Conservation (phyloP, 106 monocot species). For the Cymbidium sinense region DNA sequence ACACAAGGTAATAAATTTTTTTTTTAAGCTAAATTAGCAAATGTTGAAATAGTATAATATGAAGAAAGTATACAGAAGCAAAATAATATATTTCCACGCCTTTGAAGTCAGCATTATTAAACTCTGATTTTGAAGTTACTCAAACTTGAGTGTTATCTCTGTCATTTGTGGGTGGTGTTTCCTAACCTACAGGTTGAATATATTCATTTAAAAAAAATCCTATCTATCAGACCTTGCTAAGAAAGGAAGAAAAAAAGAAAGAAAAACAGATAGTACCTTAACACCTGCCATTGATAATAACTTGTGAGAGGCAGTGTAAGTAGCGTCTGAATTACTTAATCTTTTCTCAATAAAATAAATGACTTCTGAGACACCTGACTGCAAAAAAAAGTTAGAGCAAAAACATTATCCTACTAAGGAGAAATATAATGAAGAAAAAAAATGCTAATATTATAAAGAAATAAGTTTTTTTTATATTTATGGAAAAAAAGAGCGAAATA, state of each 20-base stretch:
- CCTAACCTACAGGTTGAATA: constrained; percentile 47
- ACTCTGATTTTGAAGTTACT: constrained; percentile 25
- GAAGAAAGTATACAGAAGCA: too few relatives aligned
- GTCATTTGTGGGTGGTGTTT: constrained; percentile 79
- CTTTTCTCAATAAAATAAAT: constrained; percentile 93
- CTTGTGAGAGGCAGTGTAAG: constrained; percentile 73
- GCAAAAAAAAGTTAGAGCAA: constrained; percentile 17
- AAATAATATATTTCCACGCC: too few relatives aligned
- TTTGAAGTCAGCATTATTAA: too few relatives aligned
- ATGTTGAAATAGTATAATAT: neutral
- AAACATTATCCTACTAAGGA: neutral
- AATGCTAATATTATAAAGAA: neutral
- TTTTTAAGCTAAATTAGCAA: neutral
- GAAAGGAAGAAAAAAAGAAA: neutral
- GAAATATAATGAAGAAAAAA: neutral
- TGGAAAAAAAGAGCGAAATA: neutral
- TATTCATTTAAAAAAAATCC: neutral
- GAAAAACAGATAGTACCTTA: constrained; percentile 40
- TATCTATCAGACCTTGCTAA: neutral
- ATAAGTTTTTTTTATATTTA: neutral
- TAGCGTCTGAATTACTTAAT: constrained; percentile 42
- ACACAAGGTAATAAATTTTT: too few relatives aligned
- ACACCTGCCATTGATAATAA: constrained; percentile 79
- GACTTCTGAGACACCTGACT: constrained; percentile 93
- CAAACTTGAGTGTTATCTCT: constrained; percentile 61